Conservation (phyloP, 2,329 filamentous ascomycete genomes). For the Fusarium chaquense region DNA sequence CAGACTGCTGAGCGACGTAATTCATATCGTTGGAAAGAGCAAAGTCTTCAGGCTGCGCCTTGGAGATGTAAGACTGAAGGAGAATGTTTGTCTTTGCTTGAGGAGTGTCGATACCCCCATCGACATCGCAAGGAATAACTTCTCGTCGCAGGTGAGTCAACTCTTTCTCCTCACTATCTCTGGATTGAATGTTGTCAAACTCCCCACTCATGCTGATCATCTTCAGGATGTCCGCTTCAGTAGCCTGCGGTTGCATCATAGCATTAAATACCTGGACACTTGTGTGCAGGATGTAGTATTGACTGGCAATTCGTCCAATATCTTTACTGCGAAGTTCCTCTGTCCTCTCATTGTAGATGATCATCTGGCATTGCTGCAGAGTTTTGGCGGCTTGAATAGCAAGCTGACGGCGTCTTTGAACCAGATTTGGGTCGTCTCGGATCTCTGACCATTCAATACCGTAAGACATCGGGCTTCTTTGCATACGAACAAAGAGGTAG, state of each 20-base stretch:
- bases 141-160: conserved; percentile 79
- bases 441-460: conserved; percentile 96
- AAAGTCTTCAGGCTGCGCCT: conserved; percentile 90
- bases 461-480: conserved; percentile 88
- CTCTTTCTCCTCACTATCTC: conserved; percentile 91
- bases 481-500: conserved; percentile 97
- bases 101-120: conserved; percentile 75
- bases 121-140: conserved; percentile 81
- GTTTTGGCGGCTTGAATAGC: conserved; percentile 89
- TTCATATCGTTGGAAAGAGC: conserved; percentile 90
- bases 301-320: conserved; percentile 94
- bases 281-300: conserved; percentile 94
- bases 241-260: conserved; percentile 87
- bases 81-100: conserved; percentile 97
- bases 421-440: conserved; percentile 86
- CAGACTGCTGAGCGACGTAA: conserved; percentile 95
- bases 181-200: conserved; percentile 95
- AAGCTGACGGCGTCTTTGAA: conserved; percentile 85
- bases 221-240: conserved; percentile 90
- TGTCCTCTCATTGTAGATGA: conserved; percentile 95
- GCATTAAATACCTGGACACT: conserved; percentile 97
- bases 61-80: conserved; percentile 92
- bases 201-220: conserved; percentile 99
- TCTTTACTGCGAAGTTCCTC: conserved; percentile 95
- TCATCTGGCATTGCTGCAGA: conserved; percentile 95